These are phyloP conservation scores for Cladophialophora immunda DNA, from an alignment of 2,329 filamentous ascomycete species.

Conservation along the genomic window DNA sequence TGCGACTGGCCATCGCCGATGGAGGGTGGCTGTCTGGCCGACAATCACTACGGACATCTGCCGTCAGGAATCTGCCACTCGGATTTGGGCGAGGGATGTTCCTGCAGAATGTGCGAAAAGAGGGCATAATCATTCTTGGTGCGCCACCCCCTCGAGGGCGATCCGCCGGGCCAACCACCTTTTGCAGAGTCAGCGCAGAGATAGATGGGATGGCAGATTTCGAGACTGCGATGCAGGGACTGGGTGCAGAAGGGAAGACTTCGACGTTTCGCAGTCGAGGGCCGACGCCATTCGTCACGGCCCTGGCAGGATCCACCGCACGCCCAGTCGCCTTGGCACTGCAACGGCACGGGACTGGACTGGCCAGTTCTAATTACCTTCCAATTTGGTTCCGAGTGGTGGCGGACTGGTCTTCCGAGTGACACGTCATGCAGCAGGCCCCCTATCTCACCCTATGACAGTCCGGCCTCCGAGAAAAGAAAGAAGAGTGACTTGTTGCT, in stretches of 20 bases:
- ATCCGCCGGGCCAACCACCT: background rate
- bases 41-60: background rate
- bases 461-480: conserved; percentile 11
- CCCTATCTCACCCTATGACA: conserved; percentile 9
- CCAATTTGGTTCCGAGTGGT: conserved; percentile 8
- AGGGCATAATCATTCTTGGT: background rate
- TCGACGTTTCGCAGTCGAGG: conserved; percentile 7
- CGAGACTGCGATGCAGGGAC: background rate
- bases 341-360: conserved; percentile 10
- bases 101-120: background rate
- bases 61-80: background rate
- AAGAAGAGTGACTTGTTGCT: conserved; percentile 2
- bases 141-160: background rate
- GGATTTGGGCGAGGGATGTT: background rate
- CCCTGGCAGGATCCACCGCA: background rate
- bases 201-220: background rate
- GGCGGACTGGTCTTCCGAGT: conserved; percentile 17
- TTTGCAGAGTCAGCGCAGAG: background rate
- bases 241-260: background rate
- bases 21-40: background rate
- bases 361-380: conserved; percentile 7
- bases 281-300: background rate
- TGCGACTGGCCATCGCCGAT: background rate
- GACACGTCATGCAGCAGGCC: conserved; percentile 15
- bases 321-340: background rate